Conservation (phyloP, 2,329 filamentous ascomycete genomes). For the Teratosphaeria gauchensis region DNA sequence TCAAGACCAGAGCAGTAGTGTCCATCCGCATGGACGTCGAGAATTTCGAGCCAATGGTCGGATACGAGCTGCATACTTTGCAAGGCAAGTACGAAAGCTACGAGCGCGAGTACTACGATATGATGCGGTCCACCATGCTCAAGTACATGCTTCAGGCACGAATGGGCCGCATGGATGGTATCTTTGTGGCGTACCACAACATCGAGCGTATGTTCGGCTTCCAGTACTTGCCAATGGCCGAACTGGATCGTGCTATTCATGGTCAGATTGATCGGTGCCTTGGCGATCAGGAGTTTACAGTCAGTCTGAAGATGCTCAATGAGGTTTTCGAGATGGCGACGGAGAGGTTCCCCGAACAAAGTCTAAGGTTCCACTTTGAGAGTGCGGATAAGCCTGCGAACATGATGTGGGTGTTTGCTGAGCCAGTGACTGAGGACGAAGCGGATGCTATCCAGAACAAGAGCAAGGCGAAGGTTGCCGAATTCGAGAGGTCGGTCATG, state of each 20-base stretch:
- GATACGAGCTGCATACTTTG: slow-evolving; percentile 73
- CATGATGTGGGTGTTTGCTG: slow-evolving; percentile 85
- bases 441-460: slow-evolving; percentile 65
- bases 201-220: slow-evolving; percentile 93
- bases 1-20: slow-evolving; percentile 89
- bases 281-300: slow-evolving; percentile 76
- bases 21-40: slow-evolving; percentile 79
- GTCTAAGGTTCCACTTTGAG: slow-evolving; percentile 35
- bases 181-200: slow-evolving; percentile 95
- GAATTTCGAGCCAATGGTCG: slow-evolving; percentile 63
- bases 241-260: slow-evolving; percentile 89
- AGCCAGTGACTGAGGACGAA: slow-evolving; percentile 66
- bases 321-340: slow-evolving; percentile 68
- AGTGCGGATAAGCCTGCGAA: slow-evolving; percentile 22
- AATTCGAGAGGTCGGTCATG: slow-evolving; percentile 50
- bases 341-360: slow-evolving; percentile 58
- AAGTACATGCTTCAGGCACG: slow-evolving; percentile 96
- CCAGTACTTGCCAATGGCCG: slow-evolving; percentile 76
- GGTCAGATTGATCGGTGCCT: slow-evolving; percentile 56
- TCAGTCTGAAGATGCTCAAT: slow-evolving; percentile 71
- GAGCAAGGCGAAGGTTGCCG: slow-evolving; percentile 54
- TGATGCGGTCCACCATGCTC: slow-evolving; percentile 87
- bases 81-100: slow-evolving; percentile 81
- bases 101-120: slow-evolving; percentile 92
- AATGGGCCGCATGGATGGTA: slow-evolving; percentile 97